These are phyloP conservation scores for Pyropia haitanensis DNA, from an alignment of 23 red algal species.

Conservation along the genomic window DNA sequence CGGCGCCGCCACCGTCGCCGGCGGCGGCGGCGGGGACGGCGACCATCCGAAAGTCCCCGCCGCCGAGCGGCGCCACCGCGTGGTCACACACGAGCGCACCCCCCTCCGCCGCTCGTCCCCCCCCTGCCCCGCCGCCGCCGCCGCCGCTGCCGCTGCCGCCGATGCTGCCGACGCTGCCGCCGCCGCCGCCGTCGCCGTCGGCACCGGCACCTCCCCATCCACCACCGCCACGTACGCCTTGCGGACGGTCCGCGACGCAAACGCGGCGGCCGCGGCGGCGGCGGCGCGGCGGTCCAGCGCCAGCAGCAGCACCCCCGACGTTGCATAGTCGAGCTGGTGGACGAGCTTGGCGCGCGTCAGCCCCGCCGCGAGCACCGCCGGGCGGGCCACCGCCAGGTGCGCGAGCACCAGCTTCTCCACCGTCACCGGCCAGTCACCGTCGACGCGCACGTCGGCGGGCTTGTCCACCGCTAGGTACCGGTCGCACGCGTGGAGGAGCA, in stretches of 20 bases:
- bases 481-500: conserved; percentile 51
- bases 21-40: not conserved
- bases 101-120: too few species aligned
- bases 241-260: conserved; percentile 34
- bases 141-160: too few species aligned
- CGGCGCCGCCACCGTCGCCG: not conserved
- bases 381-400: conserved; percentile 1
- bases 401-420: conserved; percentile 46
- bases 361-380: not conserved
- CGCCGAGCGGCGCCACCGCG: conserved; percentile 4
- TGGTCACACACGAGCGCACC: not conserved
- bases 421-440: conserved; percentile 61
- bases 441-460: conserved; percentile 86
- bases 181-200: not conserved
- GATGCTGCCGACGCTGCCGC: not conserved
- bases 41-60: conserved; percentile 16
- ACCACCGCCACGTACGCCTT: conserved; percentile 86
- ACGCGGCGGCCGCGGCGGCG: conserved; percentile 35
- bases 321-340: conserved; percentile 96
- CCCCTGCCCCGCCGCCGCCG: too few species aligned
- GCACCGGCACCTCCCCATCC: conserved; percentile 31
- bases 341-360: conserved; percentile 6
- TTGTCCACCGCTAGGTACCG: conserved; percentile 72
- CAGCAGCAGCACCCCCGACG: conserved; percentile 76
- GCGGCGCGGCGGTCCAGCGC: conserved; percentile 46